Evolutionary conservation across 2,329 filamentous ascomycete genomes (phyloP).

Genomic region (Moelleriella libera): DNA sequence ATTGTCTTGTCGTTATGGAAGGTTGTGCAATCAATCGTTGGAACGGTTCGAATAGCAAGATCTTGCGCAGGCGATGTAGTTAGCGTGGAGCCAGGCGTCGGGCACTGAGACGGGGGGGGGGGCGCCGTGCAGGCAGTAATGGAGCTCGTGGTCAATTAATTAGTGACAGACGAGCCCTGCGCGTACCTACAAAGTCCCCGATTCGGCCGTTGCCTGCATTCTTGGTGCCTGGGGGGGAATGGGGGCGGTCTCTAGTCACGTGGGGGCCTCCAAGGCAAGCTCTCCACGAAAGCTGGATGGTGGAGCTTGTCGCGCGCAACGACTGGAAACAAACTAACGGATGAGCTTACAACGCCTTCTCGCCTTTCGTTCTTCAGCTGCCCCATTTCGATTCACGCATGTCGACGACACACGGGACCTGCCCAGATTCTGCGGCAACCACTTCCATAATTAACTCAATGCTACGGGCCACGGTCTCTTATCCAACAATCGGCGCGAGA

Average conservation of each 20-base stretch:
- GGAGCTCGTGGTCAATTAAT: slow-evolving; percentile 1
- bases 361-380: not conserved
- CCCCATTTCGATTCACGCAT: not conserved
- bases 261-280: not conserved
- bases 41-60: too few species aligned
- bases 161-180: too few species aligned
- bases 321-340: not conserved
- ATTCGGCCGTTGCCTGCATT: too few species aligned
- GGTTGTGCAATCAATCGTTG: too few species aligned
- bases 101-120: slow-evolving; percentile 1
- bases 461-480: too few species aligned
- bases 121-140: not conserved
- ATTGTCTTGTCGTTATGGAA: too few species aligned
- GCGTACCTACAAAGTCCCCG: too few species aligned
- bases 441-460: too few species aligned
- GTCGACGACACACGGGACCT: too few species aligned
- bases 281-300: not conserved
- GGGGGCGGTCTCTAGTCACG: not conserved
- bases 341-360: not conserved
- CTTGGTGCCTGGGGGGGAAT: too few species aligned
- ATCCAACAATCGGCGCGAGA: too few species aligned
- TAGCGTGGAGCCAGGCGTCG: not conserved
- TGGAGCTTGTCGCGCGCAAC: not conserved
- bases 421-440: too few species aligned
- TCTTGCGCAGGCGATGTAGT: not conserved